Base-by-base conservation (phyloP, 1,139 yeast species). In the Pichia inconspicua region DNA sequence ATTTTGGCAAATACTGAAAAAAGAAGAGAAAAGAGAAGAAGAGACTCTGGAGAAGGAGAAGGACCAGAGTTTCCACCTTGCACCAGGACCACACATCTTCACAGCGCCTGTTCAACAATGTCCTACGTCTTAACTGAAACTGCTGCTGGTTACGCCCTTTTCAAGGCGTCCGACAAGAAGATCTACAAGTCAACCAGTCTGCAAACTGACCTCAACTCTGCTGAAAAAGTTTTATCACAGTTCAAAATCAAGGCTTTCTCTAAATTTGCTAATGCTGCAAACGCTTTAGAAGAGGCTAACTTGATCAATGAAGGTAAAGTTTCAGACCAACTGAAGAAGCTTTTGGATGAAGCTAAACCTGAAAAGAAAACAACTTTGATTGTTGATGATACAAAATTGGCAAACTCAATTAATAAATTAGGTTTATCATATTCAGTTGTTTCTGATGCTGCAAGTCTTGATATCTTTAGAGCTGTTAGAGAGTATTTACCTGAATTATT, bases 111-210 rank as follows among this genome's bases (percentile, higher is more conserved):
- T 17, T 22, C n/a, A 44, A 47, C 34, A 32, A 89, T 89, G 97
- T 88, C 97, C 60, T 89, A 80, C 78, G 92, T 92, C 65, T 81
- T 92, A 68, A 86, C 97, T 55, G 98, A 92, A 76, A 92, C 97
- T 56, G 87, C 97, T 57, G 98, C 98, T 50, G 98, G 98, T 66
- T 92, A 92, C 68, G 97, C 97, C 67, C 78, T 92, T 66, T 80
- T 92, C 65, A 92, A 92, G 74, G 96, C 97, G 52, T 83, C 96
- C 57, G 97, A 92, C 76, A 92, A 92, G 77, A 92, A 92, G 78
- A 84, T 92, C 65, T 83, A 90, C 78, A 89, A 90, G 74, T 84
- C 95, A 32, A 68, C 85, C 47, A 67, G 80, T 52, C 72, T 89
- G 61, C 71, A 86, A 58, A 78, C 83, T 57, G 97, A 90, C 66